Evolutionary conservation across 306 rosid species (phyloP).

Genomic region (Vicia villosa): DNA sequence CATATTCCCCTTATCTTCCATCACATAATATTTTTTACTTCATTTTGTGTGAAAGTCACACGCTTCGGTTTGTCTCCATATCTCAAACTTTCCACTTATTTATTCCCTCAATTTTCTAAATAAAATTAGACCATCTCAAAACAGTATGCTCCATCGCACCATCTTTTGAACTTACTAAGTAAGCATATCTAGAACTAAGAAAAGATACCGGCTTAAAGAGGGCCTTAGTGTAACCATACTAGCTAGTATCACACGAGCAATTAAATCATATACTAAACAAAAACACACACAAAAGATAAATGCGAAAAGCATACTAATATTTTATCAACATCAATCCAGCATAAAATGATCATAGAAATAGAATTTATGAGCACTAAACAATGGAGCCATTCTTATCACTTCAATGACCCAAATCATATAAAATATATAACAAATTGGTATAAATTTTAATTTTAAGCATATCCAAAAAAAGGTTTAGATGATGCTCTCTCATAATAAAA

Average conservation of each 20-base stretch:
- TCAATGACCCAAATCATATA: slow-evolving; percentile 3
- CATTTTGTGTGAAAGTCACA: not conserved
- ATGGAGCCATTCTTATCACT: slow-evolving; percentile 12
- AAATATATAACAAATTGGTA: too few species aligned
- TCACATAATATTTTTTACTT: not conserved
- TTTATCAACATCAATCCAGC: slow-evolving; percentile 3
- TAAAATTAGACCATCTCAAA: not conserved
- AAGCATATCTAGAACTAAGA: not conserved
- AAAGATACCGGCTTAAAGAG: not conserved
- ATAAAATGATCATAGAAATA: slow-evolving; percentile 22
- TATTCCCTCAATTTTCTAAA: not conserved
- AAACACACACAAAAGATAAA: slow-evolving; percentile 1
- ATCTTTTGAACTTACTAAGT: not conserved
- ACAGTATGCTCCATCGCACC: not conserved
- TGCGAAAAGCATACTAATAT: slow-evolving; percentile 10
- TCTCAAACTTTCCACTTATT: not conserved
- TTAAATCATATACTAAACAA: not conserved
- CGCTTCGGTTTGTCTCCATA: not conserved
- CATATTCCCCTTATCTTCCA: not conserved
- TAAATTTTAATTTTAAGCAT: too few species aligned
- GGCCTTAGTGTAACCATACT: not conserved
- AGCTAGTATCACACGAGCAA: not conserved
- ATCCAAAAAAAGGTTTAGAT: slow-evolving; percentile 4
- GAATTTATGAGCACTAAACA: slow-evolving; percentile 13
- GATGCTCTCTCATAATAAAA: slow-evolving; percentile 12